Evolutionary conservation across 805 yeast genomes (phyloP), one percentile per base, ranked within the genome.

Genomic region (Pichia thaimueangensis): DNA sequence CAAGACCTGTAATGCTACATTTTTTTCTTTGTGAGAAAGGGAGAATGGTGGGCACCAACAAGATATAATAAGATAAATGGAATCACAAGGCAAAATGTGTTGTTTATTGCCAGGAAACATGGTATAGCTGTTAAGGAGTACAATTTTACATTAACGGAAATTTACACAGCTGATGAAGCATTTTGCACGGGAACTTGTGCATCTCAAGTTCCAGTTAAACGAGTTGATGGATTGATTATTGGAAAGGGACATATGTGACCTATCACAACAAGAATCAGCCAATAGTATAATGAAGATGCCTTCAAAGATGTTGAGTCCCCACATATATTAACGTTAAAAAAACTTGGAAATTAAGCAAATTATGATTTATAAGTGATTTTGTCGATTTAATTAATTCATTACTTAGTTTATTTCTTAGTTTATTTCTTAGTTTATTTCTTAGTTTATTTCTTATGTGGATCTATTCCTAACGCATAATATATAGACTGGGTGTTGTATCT

Each of bases 1-100:
- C 21, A 33, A 39, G 34, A 39, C 42, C 9, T 39, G 42, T 34
- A 39, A 39, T 39, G 42, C 38, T 8, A 39, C 42, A 39, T 32
- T 23, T 33, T 28, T 19, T 39, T 39, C 11, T 32, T 39, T 25
- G 24, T 33, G 7, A 20, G 37, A 10, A 33, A 34, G 7, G 42
- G 42, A 6, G 42, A 39, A 28, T 15, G 31, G 4, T 39, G 42
- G 38, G 42, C 42, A 12, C 42, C 42, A 27, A 39, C 42, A 15
- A 28, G 29, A 12, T 37, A 39, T 29, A 39, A 39, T 11, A 37
- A 39, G 34, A 39, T 39, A 37, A 37, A 39, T 29, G 42, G 42
- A 16, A 21, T 39, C 22, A 39, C 38, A 4, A 39, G 42, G 28
- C 42, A 39, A 28, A 39, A 39, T 25, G 38, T 39, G 4, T n/a